A percentile compares a stretch with the other conserved stretches of the same genome.
phyloP scores from a whole-genome alignment of 495 filamentous ascomycete genomes.

The Penicillium pulvis region DNA sequence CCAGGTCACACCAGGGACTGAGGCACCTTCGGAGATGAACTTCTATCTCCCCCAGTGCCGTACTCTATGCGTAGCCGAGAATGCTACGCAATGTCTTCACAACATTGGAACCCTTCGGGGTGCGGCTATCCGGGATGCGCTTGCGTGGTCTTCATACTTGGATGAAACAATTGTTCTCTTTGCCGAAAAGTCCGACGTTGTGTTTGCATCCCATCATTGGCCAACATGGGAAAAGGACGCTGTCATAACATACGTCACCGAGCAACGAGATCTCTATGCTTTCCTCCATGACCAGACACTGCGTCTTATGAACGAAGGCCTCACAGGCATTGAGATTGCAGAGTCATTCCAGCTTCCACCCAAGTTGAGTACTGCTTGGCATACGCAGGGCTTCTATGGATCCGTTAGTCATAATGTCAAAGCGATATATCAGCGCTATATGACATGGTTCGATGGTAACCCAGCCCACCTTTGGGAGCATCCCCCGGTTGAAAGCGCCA shows the following conservation, averaged over 20 bases:
- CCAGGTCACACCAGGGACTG: slow-evolving; percentile 26
- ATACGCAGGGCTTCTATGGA: slow-evolving; percentile 36
- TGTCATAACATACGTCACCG: slow-evolving; percentile 17
- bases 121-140: slow-evolving; percentile 23
- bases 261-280: slow-evolving; percentile 37
- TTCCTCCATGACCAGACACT: slow-evolving; percentile 39
- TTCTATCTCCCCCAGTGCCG: slow-evolving; percentile 23
- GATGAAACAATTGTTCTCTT: slow-evolving; percentile 22
- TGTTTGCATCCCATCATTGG: slow-evolving; percentile 32
- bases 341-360: slow-evolving; percentile 30
- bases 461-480: slow-evolving; percentile 39
- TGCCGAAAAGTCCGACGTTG: slow-evolving; percentile 14
- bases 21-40: slow-evolving; percentile 29
- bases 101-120: slow-evolving; percentile 31
- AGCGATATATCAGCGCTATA: slow-evolving; percentile 41
- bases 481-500: slow-evolving; percentile 25
- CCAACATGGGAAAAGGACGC: slow-evolving; percentile 29
- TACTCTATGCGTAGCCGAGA: slow-evolving; percentile 25
- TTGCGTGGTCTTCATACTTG: slow-evolving; percentile 24
- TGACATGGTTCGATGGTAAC: slow-evolving; percentile 42
- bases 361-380: slow-evolving; percentile 25
- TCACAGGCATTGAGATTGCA: slow-evolving; percentile 34
- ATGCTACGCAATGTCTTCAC: slow-evolving; percentile 28
- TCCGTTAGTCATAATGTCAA: slow-evolving; percentile 42
- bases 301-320: slow-evolving; percentile 29